These are phyloP conservation scores for Phaeotremella skinneri DNA, from an alignment of 768 basidiomycete genomes.

Conservation along the genomic window DNA sequence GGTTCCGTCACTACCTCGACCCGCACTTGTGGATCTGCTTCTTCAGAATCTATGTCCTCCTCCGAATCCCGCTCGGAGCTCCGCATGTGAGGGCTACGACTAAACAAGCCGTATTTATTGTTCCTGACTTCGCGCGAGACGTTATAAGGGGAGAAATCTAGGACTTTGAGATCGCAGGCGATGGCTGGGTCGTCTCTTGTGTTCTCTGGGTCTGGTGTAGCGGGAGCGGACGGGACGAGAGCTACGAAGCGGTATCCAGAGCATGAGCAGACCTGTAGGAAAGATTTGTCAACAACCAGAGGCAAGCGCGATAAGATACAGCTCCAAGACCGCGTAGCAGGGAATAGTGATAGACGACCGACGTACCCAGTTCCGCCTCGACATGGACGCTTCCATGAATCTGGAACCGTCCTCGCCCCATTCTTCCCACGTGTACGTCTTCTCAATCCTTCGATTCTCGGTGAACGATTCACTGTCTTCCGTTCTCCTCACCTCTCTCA, in stretches of 20 bases:
- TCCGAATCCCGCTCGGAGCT: neutral
- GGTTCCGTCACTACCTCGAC: constrained; percentile 12
- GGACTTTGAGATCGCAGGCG: constrained; percentile 25
- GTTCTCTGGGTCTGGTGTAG: constrained; percentile 2
- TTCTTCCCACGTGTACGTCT: constrained; percentile 31
- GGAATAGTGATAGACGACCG: no score
- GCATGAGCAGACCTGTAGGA: constrained; percentile 43
- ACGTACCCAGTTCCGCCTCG: constrained; percentile 40
- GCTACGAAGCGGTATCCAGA: constrained; percentile 45
- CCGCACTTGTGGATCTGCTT: constrained; percentile 5
- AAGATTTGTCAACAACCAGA: neutral
- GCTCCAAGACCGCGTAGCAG: no score
- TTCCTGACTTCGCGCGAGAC: constrained; percentile 5
- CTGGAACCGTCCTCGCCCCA: constrained; percentile 35
- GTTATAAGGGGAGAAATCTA: constrained; percentile 44
- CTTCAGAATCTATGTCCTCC: neutral
- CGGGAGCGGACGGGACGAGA: constrained; percentile 18
- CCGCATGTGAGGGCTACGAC: neutral
- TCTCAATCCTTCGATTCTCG: constrained; percentile 21
- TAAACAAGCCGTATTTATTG: no score
- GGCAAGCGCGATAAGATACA: no score
- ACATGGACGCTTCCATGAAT: constrained; percentile 35
- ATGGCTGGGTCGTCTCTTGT: constrained; percentile 12
- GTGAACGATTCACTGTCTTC: constrained; percentile 14
- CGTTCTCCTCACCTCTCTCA: constrained; percentile 17